A percentile compares a stretch with the other conserved stretches of the same genome.
Evolutionary conservation across 108 stramenopile species (phyloP).

Genomic region (Parmales sp.): DNA sequence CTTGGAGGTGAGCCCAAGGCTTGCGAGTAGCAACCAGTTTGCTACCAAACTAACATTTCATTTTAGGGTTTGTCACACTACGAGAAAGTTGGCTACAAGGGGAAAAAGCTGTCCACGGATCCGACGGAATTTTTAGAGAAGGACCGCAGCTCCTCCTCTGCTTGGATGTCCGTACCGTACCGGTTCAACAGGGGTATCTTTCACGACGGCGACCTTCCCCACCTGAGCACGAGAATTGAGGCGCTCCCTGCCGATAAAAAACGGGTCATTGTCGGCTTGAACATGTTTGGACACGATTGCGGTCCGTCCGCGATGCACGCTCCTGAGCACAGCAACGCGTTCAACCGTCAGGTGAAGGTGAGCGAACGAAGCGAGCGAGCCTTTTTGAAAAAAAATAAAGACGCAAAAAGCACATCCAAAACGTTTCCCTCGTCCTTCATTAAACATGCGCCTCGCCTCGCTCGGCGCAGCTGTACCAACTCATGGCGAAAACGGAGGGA

Average conservation of each 20-base stretch:
- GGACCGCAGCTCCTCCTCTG: background rate
- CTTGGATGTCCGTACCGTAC: conserved; percentile 54
- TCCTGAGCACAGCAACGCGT: conserved; percentile 59
- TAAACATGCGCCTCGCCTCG: background rate
- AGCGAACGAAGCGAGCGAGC: too few species aligned
- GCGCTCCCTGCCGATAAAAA: conserved; percentile 12
- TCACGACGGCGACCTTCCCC: conserved; percentile 59
- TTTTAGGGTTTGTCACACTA: conserved; percentile 69
- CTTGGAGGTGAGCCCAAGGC: conserved; percentile 42
- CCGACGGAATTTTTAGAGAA: conserved; percentile 26
- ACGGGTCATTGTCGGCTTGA: conserved; percentile 71
- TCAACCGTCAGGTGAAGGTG: too few species aligned
- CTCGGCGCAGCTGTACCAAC: background rate
- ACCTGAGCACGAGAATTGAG: conserved; percentile 46
- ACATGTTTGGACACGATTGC: conserved; percentile 55
- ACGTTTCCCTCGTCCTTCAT: background rate
- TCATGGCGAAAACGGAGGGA: background rate
- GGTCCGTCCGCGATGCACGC: conserved; percentile 40
- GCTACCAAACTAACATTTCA: too few species aligned
- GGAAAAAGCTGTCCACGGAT: conserved; percentile 30
- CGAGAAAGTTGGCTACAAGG: conserved; percentile 60
- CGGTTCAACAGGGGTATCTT: conserved; percentile 53
- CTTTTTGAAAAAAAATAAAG: conserved; percentile 12
- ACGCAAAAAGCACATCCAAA: background rate
- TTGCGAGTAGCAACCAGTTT: too few species aligned